phyloP scores from a whole-genome alignment of 2,329 filamentous ascomycete genomes.

The Dothideomycetes sp. region DNA sequence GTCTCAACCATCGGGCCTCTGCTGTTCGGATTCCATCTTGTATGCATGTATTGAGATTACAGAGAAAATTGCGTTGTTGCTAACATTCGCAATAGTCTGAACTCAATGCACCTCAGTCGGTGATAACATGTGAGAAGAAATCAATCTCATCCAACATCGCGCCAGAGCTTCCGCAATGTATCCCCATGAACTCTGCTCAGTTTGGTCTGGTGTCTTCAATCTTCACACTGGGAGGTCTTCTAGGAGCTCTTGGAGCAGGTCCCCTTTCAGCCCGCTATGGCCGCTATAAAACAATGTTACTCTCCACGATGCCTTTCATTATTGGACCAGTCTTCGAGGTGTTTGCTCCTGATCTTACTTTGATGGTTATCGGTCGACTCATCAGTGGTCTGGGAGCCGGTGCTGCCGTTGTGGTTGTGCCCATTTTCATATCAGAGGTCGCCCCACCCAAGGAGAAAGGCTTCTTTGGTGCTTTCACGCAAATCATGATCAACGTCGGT shows the following conservation, averaged over 20 bases:
- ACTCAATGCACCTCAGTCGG: constrained; percentile 88
- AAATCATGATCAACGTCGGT: constrained; percentile 82
- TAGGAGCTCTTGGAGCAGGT: constrained; percentile 72
- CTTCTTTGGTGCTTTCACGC: constrained; percentile 77
- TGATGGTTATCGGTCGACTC: constrained; percentile 66
- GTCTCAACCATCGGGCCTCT: constrained; percentile 77
- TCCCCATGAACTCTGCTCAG: constrained; percentile 72
- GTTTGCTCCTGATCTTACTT: constrained; percentile 54
- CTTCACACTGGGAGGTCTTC: constrained; percentile 80
- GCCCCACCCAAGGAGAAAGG: constrained; percentile 53
- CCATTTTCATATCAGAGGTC: constrained; percentile 89
- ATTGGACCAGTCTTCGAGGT: constrained; percentile 69
- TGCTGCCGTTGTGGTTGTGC: constrained; percentile 83
- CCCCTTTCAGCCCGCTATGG: constrained; percentile 71
- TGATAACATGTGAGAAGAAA: constrained; percentile 73
- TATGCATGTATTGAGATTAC: constrained; percentile 34
- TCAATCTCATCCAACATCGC: constrained; percentile 29
- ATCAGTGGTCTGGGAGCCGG: constrained; percentile 78
- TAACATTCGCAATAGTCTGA: constrained; percentile 55
- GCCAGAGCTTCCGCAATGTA: constrained; percentile 58
- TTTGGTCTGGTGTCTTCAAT: constrained; percentile 84
- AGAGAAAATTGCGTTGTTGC: constrained; percentile 12
- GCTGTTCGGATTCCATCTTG: constrained; percentile 90
- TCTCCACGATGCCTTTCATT: constrained; percentile 68
- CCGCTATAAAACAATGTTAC: constrained; percentile 63